Percentiles rank a stretch among this genome's conserved stretches.
These are phyloP conservation scores for Westerdykella aurantiaca DNA, from an alignment of 2,329 filamentous ascomycete genomes.

Conservation along the genomic window DNA sequence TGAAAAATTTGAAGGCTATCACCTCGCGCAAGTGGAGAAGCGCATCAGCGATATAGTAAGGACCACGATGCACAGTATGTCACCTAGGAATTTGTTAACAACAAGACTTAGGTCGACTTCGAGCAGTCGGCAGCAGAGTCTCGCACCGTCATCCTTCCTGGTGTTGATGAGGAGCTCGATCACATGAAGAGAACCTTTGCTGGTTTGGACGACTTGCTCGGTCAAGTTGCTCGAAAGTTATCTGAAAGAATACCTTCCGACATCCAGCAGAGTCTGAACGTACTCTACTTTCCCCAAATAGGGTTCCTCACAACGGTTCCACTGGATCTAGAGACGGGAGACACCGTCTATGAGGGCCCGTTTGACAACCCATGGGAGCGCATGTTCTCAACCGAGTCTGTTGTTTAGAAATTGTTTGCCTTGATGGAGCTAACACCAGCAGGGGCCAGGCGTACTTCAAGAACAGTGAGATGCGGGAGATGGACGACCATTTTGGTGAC, in stretches of 20 bases:
- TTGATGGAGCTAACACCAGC: background rate
- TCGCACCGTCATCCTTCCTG: conserved; percentile 65
- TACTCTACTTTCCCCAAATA: conserved; percentile 85
- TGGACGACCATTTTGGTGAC: conserved; percentile 79
- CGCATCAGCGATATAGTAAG: conserved; percentile 61
- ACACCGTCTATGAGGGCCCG: conserved; percentile 58
- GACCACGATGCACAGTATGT: background rate
- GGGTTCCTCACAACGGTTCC: conserved; percentile 79
- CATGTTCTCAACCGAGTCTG: conserved; percentile 62
- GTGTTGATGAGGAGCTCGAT: conserved; percentile 71
- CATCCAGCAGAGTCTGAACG: conserved; percentile 56
- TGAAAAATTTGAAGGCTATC: conserved; percentile 52
- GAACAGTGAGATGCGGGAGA: conserved; percentile 69
- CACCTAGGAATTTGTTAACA: conserved; percentile 1
- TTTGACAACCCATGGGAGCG: conserved; percentile 64
- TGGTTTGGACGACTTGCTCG: conserved; percentile 69
- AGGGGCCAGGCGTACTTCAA: conserved; percentile 73
- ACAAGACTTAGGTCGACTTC: conserved; percentile 66
- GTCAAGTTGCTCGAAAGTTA: conserved; percentile 60
- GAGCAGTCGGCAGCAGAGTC: conserved; percentile 65
- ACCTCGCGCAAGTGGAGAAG: conserved; percentile 61
- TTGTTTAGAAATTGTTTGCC: background rate
- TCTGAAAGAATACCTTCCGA: conserved; percentile 56
- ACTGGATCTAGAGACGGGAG: conserved; percentile 53
- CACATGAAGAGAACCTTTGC: conserved; percentile 70